Evolutionary conservation across 2,329 filamentous ascomycete genomes (phyloP), one percentile per base, ranked within the genome.

Genomic region (Fusarium pseudograminearum): DNA sequence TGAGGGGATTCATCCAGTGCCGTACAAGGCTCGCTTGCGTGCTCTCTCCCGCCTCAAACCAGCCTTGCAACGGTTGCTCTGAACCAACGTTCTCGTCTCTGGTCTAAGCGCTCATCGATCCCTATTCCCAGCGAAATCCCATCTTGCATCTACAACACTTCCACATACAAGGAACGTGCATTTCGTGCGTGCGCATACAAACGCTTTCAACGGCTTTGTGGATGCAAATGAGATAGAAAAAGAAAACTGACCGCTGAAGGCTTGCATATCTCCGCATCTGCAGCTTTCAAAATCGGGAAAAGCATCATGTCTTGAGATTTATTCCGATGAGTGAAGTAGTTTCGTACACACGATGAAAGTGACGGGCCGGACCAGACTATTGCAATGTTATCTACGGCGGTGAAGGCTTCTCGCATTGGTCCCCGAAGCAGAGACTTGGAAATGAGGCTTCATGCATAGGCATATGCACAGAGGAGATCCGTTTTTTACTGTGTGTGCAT

Each of bases 71-170:
- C 53, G 51, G 51, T 34, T 45, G 55, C 69, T 52, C 24, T 56
- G 47, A 42, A 40, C 46, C 47, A 65, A 50, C 34, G 41, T 48
- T 51, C 50, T 52, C 62, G 54, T 59, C 48, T 65, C 58, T n/a
- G 22, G 48, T 48, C 48, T 57, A 22, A 36, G 48, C 38, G 36
- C 38, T 24, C 56, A 66, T 61, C 65, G 46, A 68, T 70, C 67
- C 30, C 48, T 61, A 26, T 41, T 60, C 40, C 65, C 52, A 57
- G 60, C 55, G 61, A 59, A 62, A 60, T 31, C 44, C 56, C 72
- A 70, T 73, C 71, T 65, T 67, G 71, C 69, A 74, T 70, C 54
- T 71, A 55, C 24, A 36, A 30, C 34, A 56, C 46, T 40, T 41
- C 52, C 54, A 63, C 36, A 26, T 33, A 65, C 61, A 58, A 60